Base-by-base conservation (phyloP, 805 yeast genomes). In the Blastobotrys chiropterorum region DNA sequence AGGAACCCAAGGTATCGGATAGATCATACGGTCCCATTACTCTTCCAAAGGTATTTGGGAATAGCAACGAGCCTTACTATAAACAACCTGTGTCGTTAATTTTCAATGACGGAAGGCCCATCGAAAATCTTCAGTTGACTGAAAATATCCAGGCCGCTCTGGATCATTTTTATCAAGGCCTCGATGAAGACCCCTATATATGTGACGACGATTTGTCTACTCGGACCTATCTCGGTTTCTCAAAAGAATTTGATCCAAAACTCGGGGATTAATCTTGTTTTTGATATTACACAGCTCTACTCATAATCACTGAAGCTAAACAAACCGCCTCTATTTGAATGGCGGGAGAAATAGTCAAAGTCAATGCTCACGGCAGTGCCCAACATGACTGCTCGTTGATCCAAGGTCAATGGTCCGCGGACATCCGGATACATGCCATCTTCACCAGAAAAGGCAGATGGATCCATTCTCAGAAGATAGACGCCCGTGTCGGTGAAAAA, bases 271-370 rank as follows among this genome's bases (percentile, higher is more conserved):
- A 6, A 5, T 39, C 13, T 17, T 39, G 7, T 39, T 39, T 39
- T 39, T 39, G 30, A 3, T 16, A 22, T 21, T 30, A 46, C 21
- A 17, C 15, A 45, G 7, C 38, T 44, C 31, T 54, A 53, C 22
- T 57, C 58, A 34, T 50, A 48, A 20, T 52, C 56, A n/a, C 51
- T 48, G 31, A 57, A 53, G 13, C 55, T 44, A 15, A 57, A 46
- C 20, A 57, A 52, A 7, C 60, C 60, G n/a, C 54, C 46, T 5
- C 44, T 40, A 44, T 82, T 75, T 16, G 92, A 83, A 66, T 90
- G 97, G 66, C 98, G 78, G n/a, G 96, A 87, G 68, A 94, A 94
- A 70, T 90, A 94, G 69, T 94, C 99, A 68, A 89, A 94, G 67
- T 94, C 99, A 54, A 94, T 85, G 53, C 95, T 85, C 1, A 94